Conservation (phyloP, 73 alveolate species). For the Tetrahymena elliotti region DNA sequence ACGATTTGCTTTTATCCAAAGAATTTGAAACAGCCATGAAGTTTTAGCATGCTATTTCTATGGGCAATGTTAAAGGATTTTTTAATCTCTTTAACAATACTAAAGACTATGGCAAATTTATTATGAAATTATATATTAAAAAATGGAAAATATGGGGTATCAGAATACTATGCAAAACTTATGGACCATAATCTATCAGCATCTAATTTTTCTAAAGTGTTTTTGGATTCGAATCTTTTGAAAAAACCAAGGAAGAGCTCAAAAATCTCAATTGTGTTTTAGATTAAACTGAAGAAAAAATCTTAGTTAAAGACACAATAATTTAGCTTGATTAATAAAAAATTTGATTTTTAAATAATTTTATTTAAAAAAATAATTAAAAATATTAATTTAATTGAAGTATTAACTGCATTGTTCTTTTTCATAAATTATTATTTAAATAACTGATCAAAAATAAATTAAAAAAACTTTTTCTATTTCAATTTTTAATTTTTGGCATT, state of each 20-base stretch:
- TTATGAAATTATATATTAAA: not conserved
- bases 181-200: not conserved
- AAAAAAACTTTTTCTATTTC: too few species aligned
- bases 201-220: not conserved
- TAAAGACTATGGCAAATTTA: not conserved
- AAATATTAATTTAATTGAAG: too few species aligned
- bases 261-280: not conserved
- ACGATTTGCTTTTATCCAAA: not conserved
- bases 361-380: too few species aligned
- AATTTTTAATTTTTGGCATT: too few species aligned
- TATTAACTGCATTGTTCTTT: not conserved
- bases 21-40: not conserved
- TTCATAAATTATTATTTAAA: too few species aligned
- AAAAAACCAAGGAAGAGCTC: not conserved
- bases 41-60: not conserved
- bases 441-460: too few species aligned
- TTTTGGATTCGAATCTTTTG: not conserved
- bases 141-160: not conserved
- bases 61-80: not conserved
- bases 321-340: not conserved
- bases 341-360: not conserved
- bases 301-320: not conserved
- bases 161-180: not conserved
- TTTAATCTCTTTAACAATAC: not conserved
- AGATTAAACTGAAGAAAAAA: not conserved